Evolutionary conservation across 2,329 filamentous ascomycete genomes (phyloP).

Genomic region (Neofusicoccum kwambonambiense): DNA sequence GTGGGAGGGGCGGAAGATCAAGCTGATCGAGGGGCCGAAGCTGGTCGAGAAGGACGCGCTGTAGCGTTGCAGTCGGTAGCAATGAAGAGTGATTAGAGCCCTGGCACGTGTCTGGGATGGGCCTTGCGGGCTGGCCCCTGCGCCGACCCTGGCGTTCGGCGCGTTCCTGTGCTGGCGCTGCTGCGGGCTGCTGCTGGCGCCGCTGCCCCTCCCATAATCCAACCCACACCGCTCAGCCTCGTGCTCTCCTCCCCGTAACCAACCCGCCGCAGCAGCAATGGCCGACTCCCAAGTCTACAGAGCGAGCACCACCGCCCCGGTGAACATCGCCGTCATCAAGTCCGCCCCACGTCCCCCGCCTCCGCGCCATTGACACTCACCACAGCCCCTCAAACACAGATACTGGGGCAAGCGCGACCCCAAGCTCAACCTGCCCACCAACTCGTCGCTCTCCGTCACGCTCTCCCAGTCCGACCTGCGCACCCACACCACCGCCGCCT

Average conservation of each 20-base stretch:
- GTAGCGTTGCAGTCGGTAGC: too few relatives aligned
- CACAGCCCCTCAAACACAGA: slow-evolving; percentile 35
- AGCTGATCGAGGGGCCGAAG: slow-evolving; percentile 10
- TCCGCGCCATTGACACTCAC: slow-evolving; percentile 18
- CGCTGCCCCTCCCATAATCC: too few relatives aligned
- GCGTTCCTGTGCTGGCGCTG: too few relatives aligned
- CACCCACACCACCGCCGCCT: slow-evolving; percentile 93
- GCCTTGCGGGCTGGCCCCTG: too few relatives aligned
- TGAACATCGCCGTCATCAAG: slow-evolving; percentile 99
- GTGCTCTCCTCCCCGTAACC: not conserved
- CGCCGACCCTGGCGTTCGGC: not conserved
- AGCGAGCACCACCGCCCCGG: slow-evolving; percentile 92
- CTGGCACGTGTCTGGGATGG: too few relatives aligned
- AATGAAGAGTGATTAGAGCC: not conserved
- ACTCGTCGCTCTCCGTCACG: slow-evolving; percentile 95
- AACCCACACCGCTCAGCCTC: slow-evolving; percentile 5
- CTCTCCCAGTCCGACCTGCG: slow-evolving; percentile 91
- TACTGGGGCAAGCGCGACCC: slow-evolving; percentile 98
- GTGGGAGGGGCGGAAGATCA: slow-evolving; percentile 4
- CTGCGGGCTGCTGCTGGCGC: too few relatives aligned
- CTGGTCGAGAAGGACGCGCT: not conserved
- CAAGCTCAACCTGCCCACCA: slow-evolving; percentile 93
- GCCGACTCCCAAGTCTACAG: slow-evolving; percentile 65
- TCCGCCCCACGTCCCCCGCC: slow-evolving; percentile 42
- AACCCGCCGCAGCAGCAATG: slow-evolving; percentile 30